These are phyloP conservation scores for Entamoeba histolytica DNA, from an alignment of 208 protist genomes.

Conservation along the genomic window DNA sequence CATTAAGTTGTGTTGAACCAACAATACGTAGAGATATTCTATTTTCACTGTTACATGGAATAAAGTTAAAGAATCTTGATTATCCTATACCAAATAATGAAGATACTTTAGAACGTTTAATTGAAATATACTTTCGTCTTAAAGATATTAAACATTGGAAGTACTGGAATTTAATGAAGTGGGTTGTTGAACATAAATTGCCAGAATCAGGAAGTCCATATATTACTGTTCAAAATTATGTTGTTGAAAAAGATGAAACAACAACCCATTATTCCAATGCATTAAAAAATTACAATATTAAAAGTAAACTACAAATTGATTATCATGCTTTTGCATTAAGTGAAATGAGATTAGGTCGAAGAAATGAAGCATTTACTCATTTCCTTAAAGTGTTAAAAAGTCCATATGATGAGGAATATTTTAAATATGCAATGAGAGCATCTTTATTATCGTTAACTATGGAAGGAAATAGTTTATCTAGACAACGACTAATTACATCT, in stretches of 20 bases:
- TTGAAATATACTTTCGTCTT: not conserved
- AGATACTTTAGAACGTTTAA: not conserved
- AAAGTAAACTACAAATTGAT: not conserved
- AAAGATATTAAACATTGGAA: not conserved
- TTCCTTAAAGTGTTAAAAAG: not conserved
- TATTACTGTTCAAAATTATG: not conserved
- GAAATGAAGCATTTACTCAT: not conserved
- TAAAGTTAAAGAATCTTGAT: not conserved
- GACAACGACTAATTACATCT: not conserved
- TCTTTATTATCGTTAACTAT: not conserved
- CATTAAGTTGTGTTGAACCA: not conserved
- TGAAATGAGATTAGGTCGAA: not conserved
- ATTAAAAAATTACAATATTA: not conserved
- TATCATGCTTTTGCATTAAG: not conserved
- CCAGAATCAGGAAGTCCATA: not conserved
- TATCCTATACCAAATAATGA: not conserved
- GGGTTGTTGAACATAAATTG: not conserved
- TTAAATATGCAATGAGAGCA: not conserved
- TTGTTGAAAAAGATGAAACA: not conserved
- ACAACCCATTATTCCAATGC: not conserved
- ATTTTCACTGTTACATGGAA: not conserved
- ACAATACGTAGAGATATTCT: not conserved
- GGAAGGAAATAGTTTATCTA: not conserved
- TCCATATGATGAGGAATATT: not conserved
- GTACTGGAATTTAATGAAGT: not conserved